Base-by-base conservation (phyloP, 345 rosid genomes). In the Citrus reticulata region DNA sequence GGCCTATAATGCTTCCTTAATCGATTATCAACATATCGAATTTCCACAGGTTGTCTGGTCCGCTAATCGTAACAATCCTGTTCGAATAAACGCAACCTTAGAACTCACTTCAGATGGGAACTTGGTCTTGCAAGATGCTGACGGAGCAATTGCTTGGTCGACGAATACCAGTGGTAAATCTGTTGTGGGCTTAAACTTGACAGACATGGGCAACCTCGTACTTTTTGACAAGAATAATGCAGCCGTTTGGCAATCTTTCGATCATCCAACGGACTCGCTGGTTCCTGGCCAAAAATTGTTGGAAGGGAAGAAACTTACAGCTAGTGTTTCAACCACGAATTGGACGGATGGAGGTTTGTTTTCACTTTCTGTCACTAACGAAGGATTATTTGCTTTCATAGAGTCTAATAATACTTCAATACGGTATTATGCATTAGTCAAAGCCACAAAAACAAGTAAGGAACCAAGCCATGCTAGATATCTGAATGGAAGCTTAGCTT, bases 221-320 rank as follows among this genome's bases (percentile, higher is more conserved):
- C 76, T 82, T 27, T 74, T 67, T 40, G 76, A 78, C 76, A 61
- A 62, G 29, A 70, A 82, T 4, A 68, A 78, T 4, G 25, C 37
- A 2, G 39, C 63, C 29, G 74, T 75, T n/a, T 84, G 82, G 82
- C 68, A 80, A 30, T 79, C 83, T 37, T 83, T 83, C 42, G 78
- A 72, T 58, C 40, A 75, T 65, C 80, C 80, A 2, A 79, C 77
- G 6, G 70, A 82, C 40, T 32, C 62, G 24, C 65, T 75, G 73
- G 79, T 82, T 79, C 64, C 76, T 1, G 77, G 74, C 3, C 77
- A 79, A 8, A 78, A 24, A 25, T 74, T 74, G 58, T 13, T 35
- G 35, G 16, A 24, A 27, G 77, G 68, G 54, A 22, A 60, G 51
- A 27, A 59, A n/a, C 39, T 74, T 37, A 39, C 77, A 14, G 68